Conservation (phyloP, 2,329 filamentous ascomycete species). For the Bipolaris oryzae region DNA sequence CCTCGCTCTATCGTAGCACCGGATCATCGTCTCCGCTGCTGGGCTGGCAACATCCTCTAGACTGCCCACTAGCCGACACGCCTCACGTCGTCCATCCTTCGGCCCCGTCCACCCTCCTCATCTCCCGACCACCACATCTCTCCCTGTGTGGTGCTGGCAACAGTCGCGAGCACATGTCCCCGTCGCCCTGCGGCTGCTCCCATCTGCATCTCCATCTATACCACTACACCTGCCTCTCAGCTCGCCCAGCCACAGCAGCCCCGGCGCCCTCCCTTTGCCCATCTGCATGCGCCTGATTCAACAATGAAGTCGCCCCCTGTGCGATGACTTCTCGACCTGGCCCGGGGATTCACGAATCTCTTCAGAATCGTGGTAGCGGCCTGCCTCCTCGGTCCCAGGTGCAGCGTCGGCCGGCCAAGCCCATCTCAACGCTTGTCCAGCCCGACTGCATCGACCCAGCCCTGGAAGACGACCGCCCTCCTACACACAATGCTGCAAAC, state of each 20-base stretch:
- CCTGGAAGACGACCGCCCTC: constrained; percentile 38
- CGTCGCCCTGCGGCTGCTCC: constrained; percentile 1
- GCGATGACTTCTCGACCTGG: constrained; percentile 54
- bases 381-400: constrained; percentile 36
- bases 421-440: constrained; percentile 32
- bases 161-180: constrained; percentile 20
- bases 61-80: constrained; percentile 19
- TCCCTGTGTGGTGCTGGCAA: constrained; percentile 5
- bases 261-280: constrained; percentile 21
- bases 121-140: constrained; percentile 16
- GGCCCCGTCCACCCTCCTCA: neutral
- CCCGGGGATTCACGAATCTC: constrained; percentile 48
- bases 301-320: constrained; percentile 49
- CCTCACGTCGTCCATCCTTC: constrained; percentile 12
- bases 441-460: constrained; percentile 45
- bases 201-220: neutral
- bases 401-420: constrained; percentile 39
- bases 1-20: constrained; percentile 13
- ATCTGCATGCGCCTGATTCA: constrained; percentile 38
- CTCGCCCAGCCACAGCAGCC: constrained; percentile 16
- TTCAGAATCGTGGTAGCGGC: constrained; percentile 45
- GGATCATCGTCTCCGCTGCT: constrained; percentile 21
- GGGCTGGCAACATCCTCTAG: constrained; percentile 17
- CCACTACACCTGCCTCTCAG: neutral
- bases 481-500: constrained; percentile 29